phyloP scores from a whole-genome alignment of 768 basidiomycete species.

The Trametes maxima region DNA sequence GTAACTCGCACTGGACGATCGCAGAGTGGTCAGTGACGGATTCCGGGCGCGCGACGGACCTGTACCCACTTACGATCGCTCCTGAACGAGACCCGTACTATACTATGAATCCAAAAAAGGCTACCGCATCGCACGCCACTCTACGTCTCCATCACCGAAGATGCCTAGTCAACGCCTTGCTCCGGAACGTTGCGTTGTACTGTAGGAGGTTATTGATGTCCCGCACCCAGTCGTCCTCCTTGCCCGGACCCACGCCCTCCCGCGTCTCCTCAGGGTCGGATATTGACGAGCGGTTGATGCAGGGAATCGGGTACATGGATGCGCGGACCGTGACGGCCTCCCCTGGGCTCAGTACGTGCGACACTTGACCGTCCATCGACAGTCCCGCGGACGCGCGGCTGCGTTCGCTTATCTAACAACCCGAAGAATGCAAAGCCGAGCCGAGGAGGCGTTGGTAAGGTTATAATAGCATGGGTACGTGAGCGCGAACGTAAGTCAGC shows the following conservation, averaged over 20 bases:
- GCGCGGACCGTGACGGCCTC: constrained; percentile 85
- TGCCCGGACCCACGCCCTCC: constrained; percentile 75
- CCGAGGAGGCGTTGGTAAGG: background rate
- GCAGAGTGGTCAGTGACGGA: too few relatives aligned
- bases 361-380: constrained; percentile 91
- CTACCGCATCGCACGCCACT: background rate
- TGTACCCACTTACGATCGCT: too few relatives aligned
- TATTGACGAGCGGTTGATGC: constrained; percentile 86
- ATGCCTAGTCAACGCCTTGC: constrained; percentile 81
- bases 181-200: constrained; percentile 93
- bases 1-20: too few relatives aligned
- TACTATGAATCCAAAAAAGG: background rate
- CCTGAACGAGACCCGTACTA: too few relatives aligned
- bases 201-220: constrained; percentile 94
- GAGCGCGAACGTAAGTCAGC: background rate
- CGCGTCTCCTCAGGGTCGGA: constrained; percentile 42
- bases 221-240: constrained; percentile 94
- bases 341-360: constrained; percentile 79
- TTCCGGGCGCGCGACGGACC: too few relatives aligned
- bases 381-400: constrained; percentile 87
- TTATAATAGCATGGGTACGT: background rate
- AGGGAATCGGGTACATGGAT: constrained; percentile 89
- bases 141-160: constrained; percentile 52
- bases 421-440: background rate
- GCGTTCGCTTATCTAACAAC: constrained; percentile 73